Evolutionary conservation across 2,329 filamentous ascomycete species (phyloP).

Genomic region (Lecanicillium sp.): DNA sequence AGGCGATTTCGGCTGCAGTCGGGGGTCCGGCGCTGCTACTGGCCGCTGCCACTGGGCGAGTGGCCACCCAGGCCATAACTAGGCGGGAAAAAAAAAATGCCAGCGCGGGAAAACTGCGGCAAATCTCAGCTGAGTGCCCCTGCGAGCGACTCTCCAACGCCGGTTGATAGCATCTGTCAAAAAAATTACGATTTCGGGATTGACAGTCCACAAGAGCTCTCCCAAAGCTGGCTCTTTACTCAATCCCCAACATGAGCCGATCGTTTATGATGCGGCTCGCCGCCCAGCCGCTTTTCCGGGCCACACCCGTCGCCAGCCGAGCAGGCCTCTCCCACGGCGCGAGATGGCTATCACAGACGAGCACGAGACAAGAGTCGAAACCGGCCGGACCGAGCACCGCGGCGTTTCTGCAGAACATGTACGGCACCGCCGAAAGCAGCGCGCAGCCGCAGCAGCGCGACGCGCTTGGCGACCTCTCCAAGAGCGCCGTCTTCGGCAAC

Average conservation of each 20-base stretch:
- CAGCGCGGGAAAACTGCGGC: constrained; percentile 13
- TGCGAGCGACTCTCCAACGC: too few relatives aligned
- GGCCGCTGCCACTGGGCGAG: too few relatives aligned
- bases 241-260: constrained; percentile 36
- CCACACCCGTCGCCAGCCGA: constrained; percentile 18
- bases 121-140: not conserved
- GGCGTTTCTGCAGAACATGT: constrained; percentile 29
- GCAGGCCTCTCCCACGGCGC: constrained; percentile 19
- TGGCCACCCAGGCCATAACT: too few relatives aligned
- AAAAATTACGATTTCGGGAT: too few relatives aligned
- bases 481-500: constrained; percentile 35
- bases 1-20: constrained; percentile 9
- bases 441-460: constrained; percentile 19
- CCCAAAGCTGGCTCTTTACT: too few relatives aligned
- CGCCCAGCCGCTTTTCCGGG: constrained; percentile 33
- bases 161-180: too few relatives aligned
- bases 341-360: constrained; percentile 37
- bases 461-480: constrained; percentile 29
- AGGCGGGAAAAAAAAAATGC: not conserved
- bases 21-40: not conserved
- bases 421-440: constrained; percentile 23
- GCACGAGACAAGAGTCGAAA: constrained; percentile 19
- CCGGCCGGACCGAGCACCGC: constrained; percentile 23
- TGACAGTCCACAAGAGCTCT: too few relatives aligned
- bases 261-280: constrained; percentile 37